A percentile compares a stretch with the other conserved stretches of the same genome.
Conservation (phyloP, 257 asterid species). For the Cynanchum wilfordii region DNA sequence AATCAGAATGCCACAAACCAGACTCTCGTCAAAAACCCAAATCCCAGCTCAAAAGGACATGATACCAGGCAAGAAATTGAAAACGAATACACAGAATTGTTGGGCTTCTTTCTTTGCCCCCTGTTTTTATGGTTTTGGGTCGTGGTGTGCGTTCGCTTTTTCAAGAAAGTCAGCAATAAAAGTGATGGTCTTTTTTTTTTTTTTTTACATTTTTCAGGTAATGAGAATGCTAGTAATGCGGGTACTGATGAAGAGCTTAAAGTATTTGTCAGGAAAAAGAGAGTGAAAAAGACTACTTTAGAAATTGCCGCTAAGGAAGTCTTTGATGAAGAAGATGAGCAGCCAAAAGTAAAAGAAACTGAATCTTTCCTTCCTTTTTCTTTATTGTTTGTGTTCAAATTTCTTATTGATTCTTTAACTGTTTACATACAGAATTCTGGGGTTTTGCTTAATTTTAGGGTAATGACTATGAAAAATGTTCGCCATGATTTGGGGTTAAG, state of each 20-base stretch:
- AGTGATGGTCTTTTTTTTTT: not conserved
- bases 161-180: not conserved
- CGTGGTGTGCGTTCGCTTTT: not conserved
- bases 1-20: conserved; percentile 6
- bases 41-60: not conserved
- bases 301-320: conserved; percentile 34
- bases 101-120: not conserved
- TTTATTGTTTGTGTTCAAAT: not conserved
- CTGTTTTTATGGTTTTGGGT: not conserved
- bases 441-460: not conserved
- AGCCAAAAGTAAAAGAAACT: conserved; percentile 31
- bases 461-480: not conserved
- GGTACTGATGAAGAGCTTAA: conserved; percentile 34
- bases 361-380: not conserved
- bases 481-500: not conserved
- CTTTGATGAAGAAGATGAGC: conserved; percentile 30
- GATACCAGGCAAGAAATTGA: conserved; percentile 14
- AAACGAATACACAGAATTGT: not conserved
- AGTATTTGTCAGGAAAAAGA: conserved; percentile 58
- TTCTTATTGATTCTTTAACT: not conserved
- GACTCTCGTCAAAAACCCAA: conserved; percentile 11
- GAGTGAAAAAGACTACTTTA: conserved; percentile 30
- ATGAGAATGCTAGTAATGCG: conserved; percentile 21
- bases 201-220: conserved; percentile 28
- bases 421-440: not conserved